Evolutionary conservation across 352 stramenopile genomes (phyloP).

Genomic region (Phytophthora multivora): DNA sequence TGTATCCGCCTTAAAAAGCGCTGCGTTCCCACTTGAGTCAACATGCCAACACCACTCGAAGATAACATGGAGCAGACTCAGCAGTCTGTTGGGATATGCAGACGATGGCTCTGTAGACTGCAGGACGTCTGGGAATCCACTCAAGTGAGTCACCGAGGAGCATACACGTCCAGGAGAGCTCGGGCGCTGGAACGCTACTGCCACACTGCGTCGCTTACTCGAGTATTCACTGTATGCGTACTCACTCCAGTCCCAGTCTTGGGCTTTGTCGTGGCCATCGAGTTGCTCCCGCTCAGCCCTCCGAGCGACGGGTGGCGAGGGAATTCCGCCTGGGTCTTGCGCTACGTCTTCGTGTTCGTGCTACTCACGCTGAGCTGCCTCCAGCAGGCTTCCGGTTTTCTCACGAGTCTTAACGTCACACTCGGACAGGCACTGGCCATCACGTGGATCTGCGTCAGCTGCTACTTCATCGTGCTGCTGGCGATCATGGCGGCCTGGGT

Average conservation of each 20-base stretch:
- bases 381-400: conserved; percentile 15
- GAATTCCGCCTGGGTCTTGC: conserved; percentile 18
- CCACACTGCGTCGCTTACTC: conserved; percentile 2
- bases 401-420: conserved; percentile 13
- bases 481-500: conserved; percentile 22
- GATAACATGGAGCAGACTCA: not conserved
- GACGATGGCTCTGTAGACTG: not conserved
- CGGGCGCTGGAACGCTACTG: conserved; percentile 19
- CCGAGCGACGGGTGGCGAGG: conserved; percentile 14
- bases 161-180: conserved; percentile 7
- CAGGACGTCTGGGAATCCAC: conserved; percentile 5
- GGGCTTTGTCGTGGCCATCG: conserved; percentile 11
- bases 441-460: conserved; percentile 16
- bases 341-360: conserved; percentile 19
- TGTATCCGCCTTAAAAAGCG: no score
- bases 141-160: conserved; percentile 12
- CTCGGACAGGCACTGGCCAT: conserved; percentile 20
- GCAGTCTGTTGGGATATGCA: not conserved
- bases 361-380: conserved; percentile 17
- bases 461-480: conserved; percentile 29
- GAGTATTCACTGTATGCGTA: conserved; percentile 17
- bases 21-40: no score
- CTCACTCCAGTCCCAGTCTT: conserved; percentile 15
- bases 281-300: conserved; percentile 14
- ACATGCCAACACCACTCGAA: not conserved